These are phyloP conservation scores for Blastocystis hominis DNA, from an alignment of 352 stramenopile species.

Conservation along the genomic window DNA sequence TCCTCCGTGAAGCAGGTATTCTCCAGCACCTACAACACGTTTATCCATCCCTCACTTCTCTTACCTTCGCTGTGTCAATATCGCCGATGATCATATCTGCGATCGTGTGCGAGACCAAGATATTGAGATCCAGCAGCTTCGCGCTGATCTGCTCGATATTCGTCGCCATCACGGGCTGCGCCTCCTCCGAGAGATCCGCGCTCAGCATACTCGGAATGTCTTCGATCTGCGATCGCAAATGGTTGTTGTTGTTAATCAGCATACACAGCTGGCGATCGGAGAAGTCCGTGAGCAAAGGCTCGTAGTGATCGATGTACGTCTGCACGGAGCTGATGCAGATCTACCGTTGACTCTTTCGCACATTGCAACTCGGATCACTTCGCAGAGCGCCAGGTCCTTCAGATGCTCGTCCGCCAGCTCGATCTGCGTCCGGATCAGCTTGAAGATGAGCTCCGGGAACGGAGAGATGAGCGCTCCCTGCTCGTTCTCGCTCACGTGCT, in stretches of 20 bases:
- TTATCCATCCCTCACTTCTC: not conserved
- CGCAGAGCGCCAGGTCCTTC: not conserved
- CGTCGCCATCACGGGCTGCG: not conserved
- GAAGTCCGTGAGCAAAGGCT: not conserved
- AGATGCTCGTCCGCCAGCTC: slow-evolving; percentile 23
- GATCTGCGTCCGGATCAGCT: slow-evolving; percentile 7
- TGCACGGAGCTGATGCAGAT: not conserved
- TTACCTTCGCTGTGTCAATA: not conserved
- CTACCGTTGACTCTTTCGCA: not conserved
- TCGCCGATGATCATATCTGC: not conserved
- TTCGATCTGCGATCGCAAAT: not conserved
- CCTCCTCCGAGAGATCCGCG: not conserved
- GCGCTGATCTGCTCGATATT: not conserved
- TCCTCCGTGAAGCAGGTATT: slow-evolving; percentile 10
- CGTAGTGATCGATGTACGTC: not conserved
- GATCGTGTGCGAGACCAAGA: not conserved
- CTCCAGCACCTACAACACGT: not conserved
- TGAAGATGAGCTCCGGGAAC: slow-evolving; percentile 20
- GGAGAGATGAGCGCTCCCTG: not conserved
- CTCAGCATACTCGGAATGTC: not conserved
- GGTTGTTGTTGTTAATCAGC: not conserved
- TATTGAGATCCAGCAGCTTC: not conserved
- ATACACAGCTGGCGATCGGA: not conserved
- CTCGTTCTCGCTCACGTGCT: not conserved
- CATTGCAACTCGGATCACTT: not conserved